phyloP scores from a whole-genome alignment of 2,329 filamentous ascomycete genomes.

The Podosphaera fusca region DNA sequence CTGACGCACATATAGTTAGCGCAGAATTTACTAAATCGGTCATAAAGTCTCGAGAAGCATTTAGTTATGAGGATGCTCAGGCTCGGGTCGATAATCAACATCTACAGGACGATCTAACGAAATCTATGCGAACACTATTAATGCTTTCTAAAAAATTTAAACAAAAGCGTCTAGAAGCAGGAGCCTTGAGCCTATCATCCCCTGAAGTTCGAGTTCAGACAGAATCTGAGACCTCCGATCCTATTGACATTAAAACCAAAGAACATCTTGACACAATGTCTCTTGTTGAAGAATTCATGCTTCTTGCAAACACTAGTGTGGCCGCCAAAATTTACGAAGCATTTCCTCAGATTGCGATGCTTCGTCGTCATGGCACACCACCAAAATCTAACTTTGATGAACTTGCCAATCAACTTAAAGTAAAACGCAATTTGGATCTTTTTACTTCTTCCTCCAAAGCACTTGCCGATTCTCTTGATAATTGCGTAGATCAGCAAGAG shows the following conservation, averaged over 20 bases:
- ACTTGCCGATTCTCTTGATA: constrained; percentile 79
- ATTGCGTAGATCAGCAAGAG: constrained; percentile 53
- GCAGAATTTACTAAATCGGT: constrained; percentile 93
- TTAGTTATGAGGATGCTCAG: constrained; percentile 94
- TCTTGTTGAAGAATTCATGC: constrained; percentile 96
- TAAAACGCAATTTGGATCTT: constrained; percentile 62
- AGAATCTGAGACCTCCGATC: constrained; percentile 88
- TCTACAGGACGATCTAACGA: constrained; percentile 71
- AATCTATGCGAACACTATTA: constrained; percentile 69
- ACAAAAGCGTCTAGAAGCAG: constrained; percentile 89
- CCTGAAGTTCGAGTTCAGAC: constrained; percentile 92
- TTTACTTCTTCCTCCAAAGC: constrained; percentile 71
- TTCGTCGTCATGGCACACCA: constrained; percentile 76
- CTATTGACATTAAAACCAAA: constrained; percentile 91
- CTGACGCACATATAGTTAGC: constrained; percentile 63
- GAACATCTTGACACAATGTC: constrained; percentile 87
- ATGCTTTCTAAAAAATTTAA: constrained; percentile 79
- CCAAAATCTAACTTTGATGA: constrained; percentile 95
- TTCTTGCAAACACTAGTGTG: constrained; percentile 90
- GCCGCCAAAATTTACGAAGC: constrained; percentile 73
- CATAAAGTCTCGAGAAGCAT: constrained; percentile 86
- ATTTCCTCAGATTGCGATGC: constrained; percentile 84
- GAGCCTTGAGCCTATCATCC: constrained; percentile 85
- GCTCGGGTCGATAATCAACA: constrained; percentile 74
- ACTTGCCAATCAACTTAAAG: constrained; percentile 69